Evolutionary conservation across 2,329 filamentous ascomycete genomes (phyloP).

Genomic region (Trichophyton verrucosum): DNA sequence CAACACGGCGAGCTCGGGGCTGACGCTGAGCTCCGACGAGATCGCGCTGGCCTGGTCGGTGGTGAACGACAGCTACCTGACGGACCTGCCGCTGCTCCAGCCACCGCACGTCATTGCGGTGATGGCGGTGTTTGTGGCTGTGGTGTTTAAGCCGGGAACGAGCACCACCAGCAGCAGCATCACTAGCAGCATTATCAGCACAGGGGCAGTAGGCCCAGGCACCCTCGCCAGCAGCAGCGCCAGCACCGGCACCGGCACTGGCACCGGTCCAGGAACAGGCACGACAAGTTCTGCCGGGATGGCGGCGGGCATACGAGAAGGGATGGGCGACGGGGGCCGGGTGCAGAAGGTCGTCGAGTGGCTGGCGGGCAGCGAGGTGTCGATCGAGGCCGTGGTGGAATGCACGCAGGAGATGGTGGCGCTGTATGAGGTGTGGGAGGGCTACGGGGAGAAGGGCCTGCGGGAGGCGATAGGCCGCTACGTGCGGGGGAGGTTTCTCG

Average conservation of each 20-base stretch:
- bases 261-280: neutral
- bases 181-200: constrained; percentile 14
- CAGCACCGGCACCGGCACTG: neutral
- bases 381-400: constrained; percentile 74
- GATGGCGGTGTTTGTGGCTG: constrained; percentile 67
- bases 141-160: constrained; percentile 46
- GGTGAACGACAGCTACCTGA: constrained; percentile 87
- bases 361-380: constrained; percentile 64
- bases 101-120: constrained; percentile 82
- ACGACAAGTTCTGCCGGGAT: constrained; percentile 8
- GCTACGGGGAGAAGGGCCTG: constrained; percentile 51
- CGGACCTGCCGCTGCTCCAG: constrained; percentile 74
- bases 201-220: neutral
- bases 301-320: constrained; percentile 27
- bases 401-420: constrained; percentile 86
- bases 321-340: constrained; percentile 21
- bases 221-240: neutral
- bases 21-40: constrained; percentile 67
- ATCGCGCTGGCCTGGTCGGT: constrained; percentile 64
- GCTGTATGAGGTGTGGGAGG: constrained; percentile 66
- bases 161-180: neutral
- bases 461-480: constrained; percentile 52
- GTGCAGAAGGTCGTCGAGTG: constrained; percentile 62
- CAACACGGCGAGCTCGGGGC: constrained; percentile 15
- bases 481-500: constrained; percentile 47